Evolutionary conservation across 805 yeast genomes (phyloP), one percentile per base, ranked within the genome.

Genomic region (Teunomyces pallodes): DNA sequence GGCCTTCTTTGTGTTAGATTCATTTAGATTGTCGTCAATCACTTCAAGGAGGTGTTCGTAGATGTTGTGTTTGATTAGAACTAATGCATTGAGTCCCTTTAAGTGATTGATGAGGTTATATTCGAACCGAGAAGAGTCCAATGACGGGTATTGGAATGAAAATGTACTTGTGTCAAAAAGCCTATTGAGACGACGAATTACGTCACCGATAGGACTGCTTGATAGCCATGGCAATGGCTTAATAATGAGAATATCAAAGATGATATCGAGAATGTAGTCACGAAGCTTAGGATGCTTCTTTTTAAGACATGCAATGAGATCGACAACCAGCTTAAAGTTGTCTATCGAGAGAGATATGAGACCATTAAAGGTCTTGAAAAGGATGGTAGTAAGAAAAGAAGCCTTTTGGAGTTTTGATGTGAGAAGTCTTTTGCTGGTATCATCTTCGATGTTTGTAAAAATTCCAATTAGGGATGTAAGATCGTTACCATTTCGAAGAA

Each of bases 361-460:
- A 0, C 99, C 99, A 9, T 86, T 75, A 82, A 92, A 85, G 30
- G 82, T 76, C 51, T 88, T 86, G 43, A 92, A 65, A 20, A 88
- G 67, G 3, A 78, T 62, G 0, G 86, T 68, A 2, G 92, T 62
- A 7, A 89, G 71, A 38, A 79, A 74, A 0, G 90, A 80, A 10
- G 82, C 70, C 49, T 76, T 78, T 48, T 84, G 86, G 27, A 90
- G 67, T 53, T 76, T 80, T 33, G 81, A 84, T 27, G 72, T 65
- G 48, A 20, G 56, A 29, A 20, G 52, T 36, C 42, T 53, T 51
- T 31, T 54, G 49, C 14, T 53, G 42, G 42, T 54, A 16, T 51
- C 52, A 4, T 41, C 51, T 29, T 52, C 61, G 39, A 45, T 54
- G 49, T 79, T 67, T 36, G 94, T 82, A 56, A 87, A 86, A n/a